Evolutionary conservation across 2,329 filamentous ascomycete genomes (phyloP).

Genomic region (Raffaelea arxii): DNA sequence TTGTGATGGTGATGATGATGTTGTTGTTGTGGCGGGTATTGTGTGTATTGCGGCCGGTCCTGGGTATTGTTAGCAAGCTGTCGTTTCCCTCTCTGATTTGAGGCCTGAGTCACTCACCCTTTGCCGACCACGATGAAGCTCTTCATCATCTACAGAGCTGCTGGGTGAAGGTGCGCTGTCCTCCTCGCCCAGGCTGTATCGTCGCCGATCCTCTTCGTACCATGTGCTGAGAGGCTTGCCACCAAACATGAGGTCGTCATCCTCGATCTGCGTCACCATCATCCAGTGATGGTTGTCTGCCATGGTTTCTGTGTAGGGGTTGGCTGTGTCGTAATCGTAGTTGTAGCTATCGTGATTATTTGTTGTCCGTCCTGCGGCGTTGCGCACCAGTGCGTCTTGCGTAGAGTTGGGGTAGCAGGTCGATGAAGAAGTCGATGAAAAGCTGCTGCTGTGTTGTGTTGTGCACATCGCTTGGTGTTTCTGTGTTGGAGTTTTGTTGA

Average conservation of each 20-base stretch:
- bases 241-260: constrained; percentile 51
- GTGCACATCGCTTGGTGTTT: neutral
- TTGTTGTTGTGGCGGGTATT: constrained; percentile 6
- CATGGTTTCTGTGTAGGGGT: neutral
- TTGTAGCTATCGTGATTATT: neutral
- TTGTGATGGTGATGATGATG: constrained; percentile 7
- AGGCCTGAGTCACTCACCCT: constrained; percentile 22
- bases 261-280: constrained; percentile 47
- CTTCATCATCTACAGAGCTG: constrained; percentile 23
- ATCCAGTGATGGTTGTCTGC: constrained; percentile 29
- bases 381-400: neutral
- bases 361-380: neutral
- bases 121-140: constrained; percentile 30
- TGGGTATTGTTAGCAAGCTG: neutral
- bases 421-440: neutral
- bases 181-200: constrained; percentile 25
- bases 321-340: neutral
- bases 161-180: constrained; percentile 8
- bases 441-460: neutral
- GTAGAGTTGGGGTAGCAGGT: neutral
- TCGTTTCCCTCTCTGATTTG: too few species aligned
- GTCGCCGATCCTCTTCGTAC: constrained; percentile 49
- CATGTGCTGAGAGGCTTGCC: constrained; percentile 49
- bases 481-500: neutral
- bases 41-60: constrained; percentile 11